Base-by-base conservation (phyloP, 331 rosid genomes). In the Malus hybrid region DNA sequence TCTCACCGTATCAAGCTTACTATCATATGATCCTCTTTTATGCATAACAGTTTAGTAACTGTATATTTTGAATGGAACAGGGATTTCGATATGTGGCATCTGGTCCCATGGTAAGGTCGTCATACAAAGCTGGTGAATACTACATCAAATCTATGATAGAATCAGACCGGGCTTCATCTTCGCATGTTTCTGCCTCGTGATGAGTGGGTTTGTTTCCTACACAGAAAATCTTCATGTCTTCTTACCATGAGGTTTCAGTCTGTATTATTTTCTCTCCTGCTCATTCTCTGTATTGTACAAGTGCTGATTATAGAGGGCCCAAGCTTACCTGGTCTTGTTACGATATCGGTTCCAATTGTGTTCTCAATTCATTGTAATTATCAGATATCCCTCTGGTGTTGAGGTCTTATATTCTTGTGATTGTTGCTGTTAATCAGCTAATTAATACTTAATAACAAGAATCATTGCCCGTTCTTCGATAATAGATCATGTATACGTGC, bases 61-160 rank as follows among this genome's bases (percentile, higher is more conserved):
- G 63, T 76, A 4, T 80, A 62, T 72, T 69, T 80, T 80, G 79
- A 54, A 70, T 80, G 82, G 79, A 70, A 75, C 87, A 88, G 98
- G 97, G 97, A 55, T 90, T 95, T 74, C 92, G 93, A 60, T 90
- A 90, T 64, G 96, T 92, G 75, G 99, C 97, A 42, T 90, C 97
- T 72, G 92, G 99, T 62, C 99, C 97, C 66, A 84, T 92, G 93
- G 97, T 92, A 71, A 95, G 98, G 80, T 95, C 97, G 32, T 92
- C 93, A 66, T 95, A 90, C 86, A 88, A 90, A 70, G 99, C 97
- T 34, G 99, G 96, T 61, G 97, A 90, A 78, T 95, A 83, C 90
- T 95, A 95, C 76, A 92, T 95, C 72, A 95, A 95, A 83, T 92
- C 98, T 76, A 92, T 95, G 99, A 92, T 95, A 71, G 97, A 95